Percentiles rank a stretch among this genome's conserved stretches.
phyloP scores from a whole-genome alignment of 306 rosid species.

The Trichosanthes truncata region DNA sequence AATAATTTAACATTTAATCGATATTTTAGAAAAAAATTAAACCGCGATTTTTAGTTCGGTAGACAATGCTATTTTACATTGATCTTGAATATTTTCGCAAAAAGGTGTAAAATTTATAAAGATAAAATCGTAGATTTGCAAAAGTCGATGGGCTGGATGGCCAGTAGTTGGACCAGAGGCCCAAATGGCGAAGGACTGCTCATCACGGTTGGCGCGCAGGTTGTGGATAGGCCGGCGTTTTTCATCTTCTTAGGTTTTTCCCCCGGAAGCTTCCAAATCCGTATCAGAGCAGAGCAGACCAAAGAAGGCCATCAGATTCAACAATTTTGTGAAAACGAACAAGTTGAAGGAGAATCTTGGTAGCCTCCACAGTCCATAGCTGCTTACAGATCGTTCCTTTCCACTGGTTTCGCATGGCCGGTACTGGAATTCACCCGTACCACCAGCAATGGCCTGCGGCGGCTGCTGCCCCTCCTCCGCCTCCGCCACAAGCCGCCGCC shows the following conservation, averaged over 20 bases:
- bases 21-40: no score
- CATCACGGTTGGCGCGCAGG: neutral
- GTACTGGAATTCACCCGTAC: conserved; percentile 85
- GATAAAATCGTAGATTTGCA: no score
- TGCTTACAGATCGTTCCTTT: no score
- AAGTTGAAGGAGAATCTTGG: neutral
- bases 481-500: conserved; percentile 26
- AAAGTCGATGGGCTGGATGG: neutral
- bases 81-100: no score
- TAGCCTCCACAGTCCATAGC: neutral
- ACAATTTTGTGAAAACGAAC: neutral
- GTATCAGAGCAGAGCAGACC: neutral
- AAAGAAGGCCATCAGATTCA: neutral
- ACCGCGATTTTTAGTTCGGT: no score
- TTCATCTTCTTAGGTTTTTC: neutral
- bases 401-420: conserved; percentile 43
- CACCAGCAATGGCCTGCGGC: conserved; percentile 90
- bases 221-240: neutral
- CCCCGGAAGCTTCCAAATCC: neutral
- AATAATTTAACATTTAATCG: no score
- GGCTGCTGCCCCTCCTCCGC: conserved; percentile 51
- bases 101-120: no score
- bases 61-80: no score
- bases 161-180: neutral
- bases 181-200: neutral